A percentile compares a stretch with the other conserved stretches of the same genome.
Conservation (phyloP, 2,329 filamentous ascomycete species). For the Zalaria obscura region DNA sequence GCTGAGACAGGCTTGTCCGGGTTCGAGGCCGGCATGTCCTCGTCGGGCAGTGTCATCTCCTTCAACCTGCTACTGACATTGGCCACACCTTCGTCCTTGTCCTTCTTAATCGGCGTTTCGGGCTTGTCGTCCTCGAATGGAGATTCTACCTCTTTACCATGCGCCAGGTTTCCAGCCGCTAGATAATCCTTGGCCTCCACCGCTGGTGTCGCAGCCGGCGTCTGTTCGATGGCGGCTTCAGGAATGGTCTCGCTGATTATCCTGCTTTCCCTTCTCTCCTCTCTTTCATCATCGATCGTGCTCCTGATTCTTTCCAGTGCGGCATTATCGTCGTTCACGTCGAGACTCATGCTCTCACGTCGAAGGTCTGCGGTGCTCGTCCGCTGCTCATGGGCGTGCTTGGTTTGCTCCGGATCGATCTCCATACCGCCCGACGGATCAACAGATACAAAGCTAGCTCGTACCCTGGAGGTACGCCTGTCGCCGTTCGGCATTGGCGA, state of each 20-base stretch:
- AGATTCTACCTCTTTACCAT: constrained; percentile 4
- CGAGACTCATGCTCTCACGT: constrained; percentile 28
- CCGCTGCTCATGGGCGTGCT: constrained; percentile 2
- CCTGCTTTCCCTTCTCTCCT: constrained; percentile 21
- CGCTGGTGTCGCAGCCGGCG: constrained; percentile 17
- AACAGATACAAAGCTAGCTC: constrained; percentile 34
- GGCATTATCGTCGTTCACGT: constrained; percentile 19
- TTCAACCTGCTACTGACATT: neutral
- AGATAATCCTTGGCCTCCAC: constrained; percentile 14
- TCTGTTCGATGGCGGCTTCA: constrained; percentile 26
- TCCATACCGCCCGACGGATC: constrained; percentile 13
- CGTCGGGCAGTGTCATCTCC: constrained; percentile 7
- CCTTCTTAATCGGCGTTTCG: neutral
- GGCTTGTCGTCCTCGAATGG: neutral
- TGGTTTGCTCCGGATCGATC: constrained; percentile 3
- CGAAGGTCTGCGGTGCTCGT: constrained; percentile 14
- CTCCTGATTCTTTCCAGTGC: constrained; percentile 22
- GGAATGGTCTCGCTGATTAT: constrained; percentile 24
- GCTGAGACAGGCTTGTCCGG: constrained; percentile 29
- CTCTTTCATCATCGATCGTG: constrained; percentile 24
- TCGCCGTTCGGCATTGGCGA: constrained; percentile 12
- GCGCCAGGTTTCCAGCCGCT: constrained; percentile 7
- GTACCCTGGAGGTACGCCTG: constrained; percentile 28
- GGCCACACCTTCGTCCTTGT: neutral
- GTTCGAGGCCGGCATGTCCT: constrained; percentile 19